phyloP scores from a whole-genome alignment of 805 yeast species.

The Teunomyces aglyptinius region DNA sequence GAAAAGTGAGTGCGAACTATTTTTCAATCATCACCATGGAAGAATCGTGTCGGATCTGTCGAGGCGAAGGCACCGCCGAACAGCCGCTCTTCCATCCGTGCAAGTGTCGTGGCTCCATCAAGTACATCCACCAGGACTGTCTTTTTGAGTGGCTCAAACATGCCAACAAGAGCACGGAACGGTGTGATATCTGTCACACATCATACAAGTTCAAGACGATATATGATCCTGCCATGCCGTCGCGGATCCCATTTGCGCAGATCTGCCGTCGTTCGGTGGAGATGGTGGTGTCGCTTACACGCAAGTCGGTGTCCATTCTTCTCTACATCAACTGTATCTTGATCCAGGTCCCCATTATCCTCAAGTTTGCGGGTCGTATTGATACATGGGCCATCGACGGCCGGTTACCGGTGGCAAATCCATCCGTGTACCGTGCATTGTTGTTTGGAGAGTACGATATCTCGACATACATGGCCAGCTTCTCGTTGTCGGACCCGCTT shows the following conservation, averaged over 20 bases:
- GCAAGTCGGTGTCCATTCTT: constrained; percentile 21
- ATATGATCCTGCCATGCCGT: constrained; percentile 66
- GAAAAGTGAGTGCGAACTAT: too few relatives aligned
- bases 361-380: constrained; percentile 53
- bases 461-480: constrained; percentile 6
- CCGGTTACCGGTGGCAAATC: constrained; percentile 40
- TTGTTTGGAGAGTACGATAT: constrained; percentile 38
- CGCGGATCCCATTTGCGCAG: constrained; percentile 52
- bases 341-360: constrained; percentile 56
- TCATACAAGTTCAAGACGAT: constrained; percentile 67
- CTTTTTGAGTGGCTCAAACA: constrained; percentile 82
- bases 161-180: constrained; percentile 52
- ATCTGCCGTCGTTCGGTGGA: constrained; percentile 40
- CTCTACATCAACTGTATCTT: constrained; percentile 43
- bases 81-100: constrained; percentile 92
- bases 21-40: constrained; percentile 2
- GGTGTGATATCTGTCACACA: constrained; percentile 87
- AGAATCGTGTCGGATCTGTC: constrained; percentile 85
- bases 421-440: constrained; percentile 29
- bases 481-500: constrained; percentile 3
- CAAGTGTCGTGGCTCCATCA: constrained; percentile 89
- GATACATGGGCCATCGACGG: constrained; percentile 59
- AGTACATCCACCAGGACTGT: constrained; percentile 91
- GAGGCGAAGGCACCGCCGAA: constrained; percentile 78
- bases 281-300: constrained; percentile 11